Evolutionary conservation across 2,329 filamentous ascomycete genomes (phyloP), one percentile per base, ranked within the genome.

Genomic region (Talaromyces marneffei): DNA sequence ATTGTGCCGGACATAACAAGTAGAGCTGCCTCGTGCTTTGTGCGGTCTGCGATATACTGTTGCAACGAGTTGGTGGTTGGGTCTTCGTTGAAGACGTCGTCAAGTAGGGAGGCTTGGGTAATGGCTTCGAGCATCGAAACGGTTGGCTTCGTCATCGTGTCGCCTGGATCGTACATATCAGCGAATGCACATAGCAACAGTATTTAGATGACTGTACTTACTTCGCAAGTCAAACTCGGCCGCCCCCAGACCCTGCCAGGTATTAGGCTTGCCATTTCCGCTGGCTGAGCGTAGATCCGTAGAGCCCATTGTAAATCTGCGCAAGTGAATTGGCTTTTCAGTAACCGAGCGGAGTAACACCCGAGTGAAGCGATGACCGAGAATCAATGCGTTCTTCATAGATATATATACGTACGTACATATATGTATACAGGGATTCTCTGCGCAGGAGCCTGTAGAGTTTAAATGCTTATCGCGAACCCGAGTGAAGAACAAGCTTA

Each of bases 1-100:
- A 96, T 96, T 4, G 92, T 96, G 3, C 93, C 93, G 0, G 90
- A 94, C 62, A 95, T 81, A 60, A 96, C 90, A 59, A 96, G 87
- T 4, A 97, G 80, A 0, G 85, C 89, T 7, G 85, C 86, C 69
- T 92, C 87, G 68, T 95, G 92, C 66, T 85, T 85, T 0, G 90
- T 85, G 3, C 95, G 82, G 33, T 82, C 72, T 18, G 91, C 90
- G 48, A 95, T 82, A 72, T 89, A 87, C 50, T 82, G 77, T 74
- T 97, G 90, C 42, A 97, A 85, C 25, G 84, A 81, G 56, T 83
- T 86, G 1, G 93, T 97, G 0, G 88, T 91, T 0, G 84, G 80
- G 69, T 96, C 92, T 75, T 95, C 91, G 65, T 81, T 78, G 72
- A 89, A 90, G 66, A 96, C 91, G 74, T 96, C 92, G 74, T 97